Evolutionary conservation across 495 filamentous ascomycete species (phyloP).

Genomic region (Penicillium alfredii): DNA sequence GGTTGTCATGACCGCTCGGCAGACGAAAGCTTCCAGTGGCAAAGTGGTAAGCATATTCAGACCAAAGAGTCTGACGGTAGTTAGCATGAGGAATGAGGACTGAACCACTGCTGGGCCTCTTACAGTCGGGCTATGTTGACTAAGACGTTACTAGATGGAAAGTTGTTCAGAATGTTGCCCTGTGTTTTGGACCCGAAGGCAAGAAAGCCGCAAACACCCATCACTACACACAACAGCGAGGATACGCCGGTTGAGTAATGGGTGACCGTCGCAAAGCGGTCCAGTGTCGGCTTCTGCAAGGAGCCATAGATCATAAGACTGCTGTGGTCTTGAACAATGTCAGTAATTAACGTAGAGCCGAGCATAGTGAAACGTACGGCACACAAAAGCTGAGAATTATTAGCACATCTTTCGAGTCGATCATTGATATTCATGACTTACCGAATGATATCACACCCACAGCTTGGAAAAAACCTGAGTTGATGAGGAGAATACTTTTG

Average conservation of each 20-base stretch:
- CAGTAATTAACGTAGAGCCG: constrained; percentile 4
- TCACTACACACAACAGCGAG: constrained; percentile 77
- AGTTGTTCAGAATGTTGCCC: constrained; percentile 97
- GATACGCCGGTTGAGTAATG: constrained; percentile 88
- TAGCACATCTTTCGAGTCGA: constrained; percentile 18
- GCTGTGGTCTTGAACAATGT: constrained; percentile 66
- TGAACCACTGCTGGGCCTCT: constrained; percentile 8
- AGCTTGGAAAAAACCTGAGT: constrained; percentile 85
- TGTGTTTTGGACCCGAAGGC: constrained; percentile 86
- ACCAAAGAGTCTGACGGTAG: constrained; percentile 62
- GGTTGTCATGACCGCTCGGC: constrained; percentile 90
- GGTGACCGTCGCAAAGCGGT: constrained; percentile 86
- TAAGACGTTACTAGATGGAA: constrained; percentile 80
- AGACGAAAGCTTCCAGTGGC: constrained; percentile 94
- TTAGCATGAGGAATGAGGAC: constrained; percentile 14
- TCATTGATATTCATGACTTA: constrained; percentile 32
- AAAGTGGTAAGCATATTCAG: constrained; percentile 98
- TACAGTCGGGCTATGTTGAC: constrained; percentile 89
- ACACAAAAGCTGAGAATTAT: constrained; percentile 67
- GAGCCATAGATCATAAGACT: constrained; percentile 96
- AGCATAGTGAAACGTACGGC: constrained; percentile 48
- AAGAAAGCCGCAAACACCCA: constrained; percentile 86
- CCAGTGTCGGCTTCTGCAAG: constrained; percentile 84
- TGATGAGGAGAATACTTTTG: constrained; percentile 60
- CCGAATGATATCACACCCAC: constrained; percentile 97